These are phyloP conservation scores for Aspergillus cejpii DNA, from an alignment of 2,329 filamentous ascomycete genomes.

Conservation along the genomic window DNA sequence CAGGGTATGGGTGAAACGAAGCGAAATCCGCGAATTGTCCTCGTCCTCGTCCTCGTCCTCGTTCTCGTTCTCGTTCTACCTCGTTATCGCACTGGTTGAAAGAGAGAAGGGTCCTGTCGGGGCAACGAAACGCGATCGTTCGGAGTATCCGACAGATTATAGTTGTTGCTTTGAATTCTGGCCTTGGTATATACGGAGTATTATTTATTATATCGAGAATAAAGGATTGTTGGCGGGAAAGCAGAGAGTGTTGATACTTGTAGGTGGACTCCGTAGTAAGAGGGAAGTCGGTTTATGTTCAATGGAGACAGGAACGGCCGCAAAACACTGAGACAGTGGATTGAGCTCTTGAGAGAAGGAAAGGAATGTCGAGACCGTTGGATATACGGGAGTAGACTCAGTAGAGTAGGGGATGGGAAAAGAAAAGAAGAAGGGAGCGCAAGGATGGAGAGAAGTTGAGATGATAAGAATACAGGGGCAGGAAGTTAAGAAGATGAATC, in stretches of 20 bases:
- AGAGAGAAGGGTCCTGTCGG: constrained; percentile 1
- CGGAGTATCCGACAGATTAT: not conserved
- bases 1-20: constrained; percentile 1
- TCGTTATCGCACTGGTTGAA: constrained; percentile 13
- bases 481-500: constrained; percentile 4
- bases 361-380: constrained; percentile 1
- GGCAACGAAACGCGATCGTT: constrained; percentile 1
- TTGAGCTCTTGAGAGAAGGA: constrained; percentile 6
- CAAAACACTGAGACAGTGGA: constrained; percentile 11
- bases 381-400: too few relatives aligned
- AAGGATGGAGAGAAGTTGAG: constrained; percentile 13
- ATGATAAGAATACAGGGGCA: constrained; percentile 6
- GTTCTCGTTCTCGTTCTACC: too few relatives aligned
- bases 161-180: not conserved
- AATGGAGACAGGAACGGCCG: constrained; percentile 10
- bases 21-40: constrained; percentile 5
- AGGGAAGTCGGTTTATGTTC: not conserved
- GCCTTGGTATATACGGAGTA: not conserved
- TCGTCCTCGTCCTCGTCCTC: too few relatives aligned
- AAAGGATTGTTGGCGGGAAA: too few relatives aligned
- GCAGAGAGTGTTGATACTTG: not conserved
- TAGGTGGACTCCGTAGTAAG: too few relatives aligned
- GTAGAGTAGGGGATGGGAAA: not conserved
- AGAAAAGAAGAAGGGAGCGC: constrained; percentile 11
- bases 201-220: too few relatives aligned